These are phyloP conservation scores for Phytophthora melonis DNA, from an alignment of 352 stramenopile species.

Conservation along the genomic window DNA sequence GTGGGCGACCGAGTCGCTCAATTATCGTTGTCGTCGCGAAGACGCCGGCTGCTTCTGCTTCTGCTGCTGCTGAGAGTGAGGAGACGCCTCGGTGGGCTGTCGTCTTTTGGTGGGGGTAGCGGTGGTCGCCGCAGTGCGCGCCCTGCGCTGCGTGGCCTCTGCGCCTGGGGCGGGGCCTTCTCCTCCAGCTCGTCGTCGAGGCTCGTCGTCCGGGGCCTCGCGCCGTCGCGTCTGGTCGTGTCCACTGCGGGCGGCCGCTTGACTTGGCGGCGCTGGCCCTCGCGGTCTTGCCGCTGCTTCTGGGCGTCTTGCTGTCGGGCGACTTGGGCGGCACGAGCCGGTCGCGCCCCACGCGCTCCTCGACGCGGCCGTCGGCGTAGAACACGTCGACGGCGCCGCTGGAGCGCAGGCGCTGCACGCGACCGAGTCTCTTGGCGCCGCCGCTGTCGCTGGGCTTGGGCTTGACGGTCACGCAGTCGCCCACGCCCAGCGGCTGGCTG, in stretches of 20 bases:
- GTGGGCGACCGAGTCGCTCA: conserved; percentile 56
- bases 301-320: conserved; percentile 18
- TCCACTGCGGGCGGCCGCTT: conserved; percentile 2
- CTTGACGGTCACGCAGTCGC: conserved; percentile 45
- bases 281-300: background rate
- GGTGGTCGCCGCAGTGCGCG: conserved; percentile 21
- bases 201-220: conserved; percentile 15
- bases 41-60: conserved; percentile 20
- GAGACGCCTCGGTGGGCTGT: conserved; percentile 15
- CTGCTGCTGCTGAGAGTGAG: background rate
- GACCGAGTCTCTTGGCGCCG: conserved; percentile 35
- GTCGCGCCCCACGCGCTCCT: conserved; percentile 54
- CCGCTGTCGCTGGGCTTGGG: conserved; percentile 27
- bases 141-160: conserved; percentile 13
- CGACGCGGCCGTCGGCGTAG: conserved; percentile 60
- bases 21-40: conserved; percentile 46
- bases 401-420: conserved; percentile 55
- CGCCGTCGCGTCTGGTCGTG: conserved; percentile 5
- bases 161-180: conserved; percentile 3
- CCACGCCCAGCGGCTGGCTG: conserved; percentile 30
- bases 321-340: conserved; percentile 35
- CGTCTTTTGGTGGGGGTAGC: conserved; percentile 20
- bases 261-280: too few species aligned
- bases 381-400: conserved; percentile 61
- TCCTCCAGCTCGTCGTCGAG: conserved; percentile 6